Conservation (phyloP, 306 rosid species). For the Luffa acutangula region DNA sequence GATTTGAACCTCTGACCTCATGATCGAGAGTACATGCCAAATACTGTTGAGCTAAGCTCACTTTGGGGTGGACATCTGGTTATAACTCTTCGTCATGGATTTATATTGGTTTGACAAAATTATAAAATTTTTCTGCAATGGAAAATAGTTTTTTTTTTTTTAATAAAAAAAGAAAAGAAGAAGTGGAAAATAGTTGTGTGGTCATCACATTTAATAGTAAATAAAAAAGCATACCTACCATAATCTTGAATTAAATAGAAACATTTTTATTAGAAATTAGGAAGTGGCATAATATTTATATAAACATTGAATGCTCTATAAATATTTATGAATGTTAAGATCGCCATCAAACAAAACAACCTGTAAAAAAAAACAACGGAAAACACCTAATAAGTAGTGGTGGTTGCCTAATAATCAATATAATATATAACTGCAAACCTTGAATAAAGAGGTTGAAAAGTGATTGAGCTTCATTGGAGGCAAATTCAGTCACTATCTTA, state of each 20-base stretch:
- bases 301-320: background rate
- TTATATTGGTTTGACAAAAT: background rate
- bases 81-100: too few species aligned
- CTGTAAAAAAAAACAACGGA: background rate
- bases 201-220: background rate
- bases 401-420: background rate
- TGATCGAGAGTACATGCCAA: too few species aligned
- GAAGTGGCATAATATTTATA: background rate
- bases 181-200: background rate
- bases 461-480: background rate
- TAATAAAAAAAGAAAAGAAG: too few species aligned
- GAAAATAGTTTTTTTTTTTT: too few species aligned
- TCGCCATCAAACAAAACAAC: background rate
- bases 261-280: background rate
- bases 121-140: too few species aligned
- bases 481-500: too few species aligned
- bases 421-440: background rate
- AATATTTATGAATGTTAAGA: background rate
- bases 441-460: background rate
- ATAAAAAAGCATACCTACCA: background rate
- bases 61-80: too few species aligned
- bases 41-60: too few species aligned
- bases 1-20: too few species aligned
- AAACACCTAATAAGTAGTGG: background rate
- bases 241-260: background rate